Evolutionary conservation across 768 basidiomycete genomes (phyloP).

Genomic region (Lactarius vividus): DNA sequence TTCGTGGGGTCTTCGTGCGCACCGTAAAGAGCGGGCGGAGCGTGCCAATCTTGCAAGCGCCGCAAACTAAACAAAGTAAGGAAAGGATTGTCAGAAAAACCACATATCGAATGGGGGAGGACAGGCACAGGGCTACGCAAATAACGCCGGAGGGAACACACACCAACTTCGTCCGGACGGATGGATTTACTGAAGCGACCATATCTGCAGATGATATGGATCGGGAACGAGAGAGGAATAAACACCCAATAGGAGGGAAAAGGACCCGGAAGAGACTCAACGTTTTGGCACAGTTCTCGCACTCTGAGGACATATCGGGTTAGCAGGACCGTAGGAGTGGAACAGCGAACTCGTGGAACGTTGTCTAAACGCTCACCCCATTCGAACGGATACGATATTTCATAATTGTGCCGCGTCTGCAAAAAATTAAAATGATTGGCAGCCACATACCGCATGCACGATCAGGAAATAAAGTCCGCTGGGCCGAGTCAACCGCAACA

Average conservation of each 20-base stretch:
- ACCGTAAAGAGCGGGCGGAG: constrained; percentile 54
- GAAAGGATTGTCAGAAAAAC: background rate
- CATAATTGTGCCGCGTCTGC: constrained; percentile 67
- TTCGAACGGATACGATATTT: constrained; percentile 67
- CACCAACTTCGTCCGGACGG: constrained; percentile 59
- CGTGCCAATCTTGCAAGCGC: constrained; percentile 57
- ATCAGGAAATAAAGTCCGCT: constrained; percentile 8
- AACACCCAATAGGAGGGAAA: background rate
- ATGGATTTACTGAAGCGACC: constrained; percentile 76
- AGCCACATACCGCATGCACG: background rate
- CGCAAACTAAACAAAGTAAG: constrained; percentile 50
- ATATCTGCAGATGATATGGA: constrained; percentile 45
- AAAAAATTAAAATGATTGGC: background rate
- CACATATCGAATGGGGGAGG: background rate
- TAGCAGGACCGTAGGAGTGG: constrained; percentile 13
- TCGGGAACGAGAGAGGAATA: background rate
- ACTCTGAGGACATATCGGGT: constrained; percentile 44
- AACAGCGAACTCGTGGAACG: constrained; percentile 7
- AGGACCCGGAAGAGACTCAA: constrained; percentile 33
- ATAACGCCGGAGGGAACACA: constrained; percentile 31
- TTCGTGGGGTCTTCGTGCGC: constrained; percentile 15
- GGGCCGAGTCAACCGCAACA: background rate
- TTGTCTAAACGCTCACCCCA: constrained; percentile 54
- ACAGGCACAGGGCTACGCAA: background rate
- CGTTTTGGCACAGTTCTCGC: constrained; percentile 61